Percentiles rank a stretch among this genome's conserved stretches.
phyloP scores from a whole-genome alignment of 805 yeast genomes.

The Spathaspora hagerdaliae region DNA sequence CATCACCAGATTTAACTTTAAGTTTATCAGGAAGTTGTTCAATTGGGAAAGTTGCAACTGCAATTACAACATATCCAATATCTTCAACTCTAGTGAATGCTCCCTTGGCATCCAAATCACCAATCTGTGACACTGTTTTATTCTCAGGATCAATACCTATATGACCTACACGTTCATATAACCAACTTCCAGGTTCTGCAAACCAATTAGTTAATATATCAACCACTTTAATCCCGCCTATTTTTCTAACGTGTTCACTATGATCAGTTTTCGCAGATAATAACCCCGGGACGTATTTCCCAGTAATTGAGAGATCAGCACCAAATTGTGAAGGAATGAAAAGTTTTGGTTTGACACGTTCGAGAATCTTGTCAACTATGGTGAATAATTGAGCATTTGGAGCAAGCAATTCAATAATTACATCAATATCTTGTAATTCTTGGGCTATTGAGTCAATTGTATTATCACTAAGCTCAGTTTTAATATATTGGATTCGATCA shows the following conservation, averaged over 20 bases:
- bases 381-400: conserved; percentile 24
- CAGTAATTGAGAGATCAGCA: conserved; percentile 29
- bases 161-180: conserved; percentile 23
- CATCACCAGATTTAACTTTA: conserved; percentile 39
- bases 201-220: conserved; percentile 8
- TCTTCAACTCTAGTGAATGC: conserved; percentile 37
- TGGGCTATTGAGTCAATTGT: conserved; percentile 17
- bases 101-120: conserved; percentile 33
- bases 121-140: conserved; percentile 33
- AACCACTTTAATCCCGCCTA: conserved; percentile 7
- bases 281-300: conserved; percentile 17
- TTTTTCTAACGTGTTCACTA: conserved; percentile 21
- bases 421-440: conserved; percentile 27
- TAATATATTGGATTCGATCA: conserved; percentile 37
- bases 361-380: conserved; percentile 35
- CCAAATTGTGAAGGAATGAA: conserved; percentile 65
- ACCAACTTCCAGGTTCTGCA: conserved; percentile 13
- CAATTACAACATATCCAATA: conserved; percentile 41
- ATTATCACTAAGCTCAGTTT: conserved; percentile 18
- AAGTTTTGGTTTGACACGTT: conserved; percentile 40
- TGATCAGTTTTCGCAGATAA: conserved; percentile 21
- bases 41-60: conserved; percentile 32
- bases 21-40: conserved; percentile 40
- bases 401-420: conserved; percentile 44
- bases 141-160: conserved; percentile 35